A percentile compares a stretch with the other conserved stretches of the same genome.
Evolutionary conservation across 176 grass and related monocot genomes (phyloP).

Genomic region (Carex cristatella): DNA sequence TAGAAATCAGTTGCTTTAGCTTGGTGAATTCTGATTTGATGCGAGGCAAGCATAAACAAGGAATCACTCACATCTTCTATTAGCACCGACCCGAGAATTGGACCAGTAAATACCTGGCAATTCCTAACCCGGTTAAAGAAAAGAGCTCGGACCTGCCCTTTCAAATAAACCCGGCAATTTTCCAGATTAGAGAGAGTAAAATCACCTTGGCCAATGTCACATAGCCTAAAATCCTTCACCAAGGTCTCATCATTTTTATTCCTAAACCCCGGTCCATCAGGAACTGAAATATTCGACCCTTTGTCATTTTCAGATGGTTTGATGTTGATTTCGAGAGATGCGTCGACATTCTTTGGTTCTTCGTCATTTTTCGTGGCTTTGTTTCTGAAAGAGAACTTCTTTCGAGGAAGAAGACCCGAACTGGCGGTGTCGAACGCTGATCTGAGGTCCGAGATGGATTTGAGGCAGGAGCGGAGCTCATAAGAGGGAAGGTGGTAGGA

Average conservation of each 20-base stretch:
- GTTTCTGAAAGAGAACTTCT: slow-evolving; percentile 87
- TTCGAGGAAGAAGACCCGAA: slow-evolving; percentile 47
- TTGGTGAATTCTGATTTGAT: slow-evolving; percentile 89
- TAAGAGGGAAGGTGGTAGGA: slow-evolving; percentile 67
- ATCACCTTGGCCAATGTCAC: slow-evolving; percentile 55
- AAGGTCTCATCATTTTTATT: slow-evolving; percentile 40
- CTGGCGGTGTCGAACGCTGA: slow-evolving; percentile 39
- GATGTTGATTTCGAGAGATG: slow-evolving; percentile 8
- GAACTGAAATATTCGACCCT: neutral
- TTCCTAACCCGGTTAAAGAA: slow-evolving; percentile 55
- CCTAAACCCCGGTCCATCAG: slow-evolving; percentile 54
- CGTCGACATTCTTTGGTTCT: neutral
- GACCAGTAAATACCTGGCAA: slow-evolving; percentile 60
- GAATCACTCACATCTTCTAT: slow-evolving; percentile 64
- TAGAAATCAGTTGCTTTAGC: slow-evolving; percentile 66
- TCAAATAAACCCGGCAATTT: slow-evolving; percentile 61
- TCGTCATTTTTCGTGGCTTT: slow-evolving; percentile 52
- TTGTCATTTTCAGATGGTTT: neutral
- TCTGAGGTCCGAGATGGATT: slow-evolving; percentile 55
- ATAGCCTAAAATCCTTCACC: slow-evolving; percentile 64
- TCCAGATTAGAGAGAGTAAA: slow-evolving; percentile 70
- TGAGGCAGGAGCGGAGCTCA: slow-evolving; percentile 64
- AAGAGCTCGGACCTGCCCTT: slow-evolving; percentile 62
- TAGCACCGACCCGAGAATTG: slow-evolving; percentile 69
- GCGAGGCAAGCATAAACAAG: slow-evolving; percentile 61